Percentiles rank a stretch among this genome's conserved stretches.
Evolutionary conservation across 2,329 filamentous ascomycete species (phyloP).

Genomic region (Penicillium corylophilum): DNA sequence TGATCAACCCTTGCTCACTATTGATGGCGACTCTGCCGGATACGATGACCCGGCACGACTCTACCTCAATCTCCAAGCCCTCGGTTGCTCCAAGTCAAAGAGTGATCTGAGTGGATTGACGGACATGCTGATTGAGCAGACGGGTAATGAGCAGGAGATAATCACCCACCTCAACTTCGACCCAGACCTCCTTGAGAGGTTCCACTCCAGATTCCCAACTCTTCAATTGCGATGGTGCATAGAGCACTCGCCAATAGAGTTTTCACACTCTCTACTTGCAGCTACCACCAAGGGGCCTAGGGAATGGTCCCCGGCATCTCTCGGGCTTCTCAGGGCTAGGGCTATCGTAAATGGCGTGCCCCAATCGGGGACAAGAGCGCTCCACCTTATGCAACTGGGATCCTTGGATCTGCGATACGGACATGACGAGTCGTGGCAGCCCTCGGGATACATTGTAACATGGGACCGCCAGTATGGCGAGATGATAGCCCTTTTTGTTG

Average conservation of each 20-base stretch:
- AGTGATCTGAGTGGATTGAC: conserved; percentile 27
- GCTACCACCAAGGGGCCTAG: conserved; percentile 8
- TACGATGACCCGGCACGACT: conserved; percentile 27
- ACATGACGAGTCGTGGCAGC: conserved; percentile 23
- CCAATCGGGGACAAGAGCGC: conserved; percentile 16
- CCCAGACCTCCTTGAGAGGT: neutral
- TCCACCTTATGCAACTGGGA: conserved; percentile 41
- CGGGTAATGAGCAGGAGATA: conserved; percentile 24
- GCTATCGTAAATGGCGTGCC: conserved; percentile 22
- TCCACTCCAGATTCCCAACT: neutral
- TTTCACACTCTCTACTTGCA: conserved; percentile 17
- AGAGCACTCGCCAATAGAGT: conserved; percentile 35
- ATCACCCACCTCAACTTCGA: neutral
- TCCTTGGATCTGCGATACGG: conserved; percentile 28
- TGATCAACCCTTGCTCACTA: conserved; percentile 22
- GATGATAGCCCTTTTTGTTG: conserved; percentile 33
- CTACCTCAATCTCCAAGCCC: conserved; percentile 25
- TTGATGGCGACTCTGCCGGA: conserved; percentile 26
- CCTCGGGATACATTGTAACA: conserved; percentile 37
- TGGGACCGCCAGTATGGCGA: conserved; percentile 35
- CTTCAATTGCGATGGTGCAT: conserved; percentile 35
- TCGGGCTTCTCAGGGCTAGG: conserved; percentile 35
- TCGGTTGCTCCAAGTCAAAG: conserved; percentile 33
- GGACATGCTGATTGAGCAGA: conserved; percentile 36
- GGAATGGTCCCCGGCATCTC: conserved; percentile 21